Conservation (phyloP, 2,329 filamentous ascomycete genomes). For the Tolypocladium nubicola region DNA sequence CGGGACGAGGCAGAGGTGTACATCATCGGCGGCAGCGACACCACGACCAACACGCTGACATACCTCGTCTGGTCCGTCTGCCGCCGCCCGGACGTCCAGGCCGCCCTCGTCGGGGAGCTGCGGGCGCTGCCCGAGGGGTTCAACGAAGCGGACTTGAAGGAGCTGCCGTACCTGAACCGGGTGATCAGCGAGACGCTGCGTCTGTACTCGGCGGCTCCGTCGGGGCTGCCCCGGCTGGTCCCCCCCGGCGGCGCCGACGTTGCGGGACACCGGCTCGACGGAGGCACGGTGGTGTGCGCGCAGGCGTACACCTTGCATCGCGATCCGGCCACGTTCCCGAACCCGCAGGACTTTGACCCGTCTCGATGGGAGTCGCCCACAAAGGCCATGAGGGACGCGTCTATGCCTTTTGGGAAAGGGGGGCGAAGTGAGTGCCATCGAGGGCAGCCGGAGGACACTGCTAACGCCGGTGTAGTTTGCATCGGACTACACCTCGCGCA, state of each 20-base stretch:
- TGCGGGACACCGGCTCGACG: slow-evolving; percentile 26
- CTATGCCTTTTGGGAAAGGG: slow-evolving; percentile 40
- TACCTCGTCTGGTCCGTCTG: slow-evolving; percentile 31
- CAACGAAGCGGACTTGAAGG: slow-evolving; percentile 7
- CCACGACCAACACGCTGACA: slow-evolving; percentile 35
- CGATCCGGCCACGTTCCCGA: slow-evolving; percentile 22
- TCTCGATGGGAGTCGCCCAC: slow-evolving; percentile 24
- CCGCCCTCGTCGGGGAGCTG: slow-evolving; percentile 23
- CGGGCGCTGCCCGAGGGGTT: slow-evolving; percentile 17
- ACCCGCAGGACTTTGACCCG: slow-evolving; percentile 14
- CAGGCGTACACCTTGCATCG: slow-evolving; percentile 36
- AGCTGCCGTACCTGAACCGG: slow-evolving; percentile 27
- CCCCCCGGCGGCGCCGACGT: slow-evolving; percentile 27
- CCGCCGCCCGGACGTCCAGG: slow-evolving; percentile 15
- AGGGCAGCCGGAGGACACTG: neutral
- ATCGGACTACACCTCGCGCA: slow-evolving; percentile 46
- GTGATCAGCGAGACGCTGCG: slow-evolving; percentile 35
- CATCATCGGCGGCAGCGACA: slow-evolving; percentile 38
- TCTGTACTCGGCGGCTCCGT: slow-evolving; percentile 27
- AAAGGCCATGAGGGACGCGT: slow-evolving; percentile 32
- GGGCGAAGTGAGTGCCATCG: slow-evolving; percentile 21
- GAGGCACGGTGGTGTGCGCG: slow-evolving; percentile 24
- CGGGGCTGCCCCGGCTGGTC: slow-evolving; percentile 26
- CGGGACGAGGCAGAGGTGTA: slow-evolving; percentile 20
- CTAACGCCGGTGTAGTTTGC: slow-evolving; percentile 23